A percentile compares a stretch with the other conserved stretches of the same genome.
Conservation (phyloP, 2,329 filamentous ascomycete genomes). For the Raffaelea ambrosiae region DNA sequence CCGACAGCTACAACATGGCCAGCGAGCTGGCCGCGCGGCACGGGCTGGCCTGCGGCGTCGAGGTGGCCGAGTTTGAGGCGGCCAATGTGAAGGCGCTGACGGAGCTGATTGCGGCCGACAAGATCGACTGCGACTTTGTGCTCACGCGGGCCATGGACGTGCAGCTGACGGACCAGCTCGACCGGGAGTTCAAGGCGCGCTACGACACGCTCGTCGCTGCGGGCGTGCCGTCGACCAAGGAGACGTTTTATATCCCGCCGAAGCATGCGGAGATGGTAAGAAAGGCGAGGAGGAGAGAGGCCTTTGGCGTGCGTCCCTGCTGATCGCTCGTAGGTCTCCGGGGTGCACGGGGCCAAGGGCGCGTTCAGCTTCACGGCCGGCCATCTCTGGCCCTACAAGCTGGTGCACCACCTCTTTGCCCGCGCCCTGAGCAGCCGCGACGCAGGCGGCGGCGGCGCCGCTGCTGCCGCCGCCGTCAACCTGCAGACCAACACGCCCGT, state of each 20-base stretch:
- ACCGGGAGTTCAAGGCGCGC: too few relatives aligned
- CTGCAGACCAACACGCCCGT: constrained; percentile 37
- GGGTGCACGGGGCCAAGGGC: not conserved
- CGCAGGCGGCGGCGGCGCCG: constrained; percentile 26
- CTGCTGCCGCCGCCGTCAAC: constrained; percentile 4
- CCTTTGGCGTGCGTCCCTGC: too few relatives aligned
- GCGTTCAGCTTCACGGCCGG: constrained; percentile 4
- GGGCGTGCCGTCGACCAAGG: too few relatives aligned
- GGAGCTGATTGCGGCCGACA: constrained; percentile 25
- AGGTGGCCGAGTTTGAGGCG: constrained; percentile 21
- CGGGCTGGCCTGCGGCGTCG: constrained; percentile 14
- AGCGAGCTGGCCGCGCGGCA: constrained; percentile 13
- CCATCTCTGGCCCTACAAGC: constrained; percentile 7
- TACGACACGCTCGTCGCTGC: too few relatives aligned
- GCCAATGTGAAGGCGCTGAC: constrained; percentile 23
- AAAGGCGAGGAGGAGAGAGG: too few relatives aligned
- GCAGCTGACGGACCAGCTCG: constrained; percentile 17
- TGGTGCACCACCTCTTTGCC: constrained; percentile 1
- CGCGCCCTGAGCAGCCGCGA: too few relatives aligned
- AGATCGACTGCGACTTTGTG: constrained; percentile 35
- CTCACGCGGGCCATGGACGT: constrained; percentile 30
- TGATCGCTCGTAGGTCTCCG: not conserved
- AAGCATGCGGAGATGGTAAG: too few relatives aligned
- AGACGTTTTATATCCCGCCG: too few relatives aligned
- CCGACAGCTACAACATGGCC: constrained; percentile 13